Evolutionary conservation across 768 basidiomycete genomes (phyloP), one percentile per base, ranked within the genome.

Genomic region (Pleurotus eryngii): DNA sequence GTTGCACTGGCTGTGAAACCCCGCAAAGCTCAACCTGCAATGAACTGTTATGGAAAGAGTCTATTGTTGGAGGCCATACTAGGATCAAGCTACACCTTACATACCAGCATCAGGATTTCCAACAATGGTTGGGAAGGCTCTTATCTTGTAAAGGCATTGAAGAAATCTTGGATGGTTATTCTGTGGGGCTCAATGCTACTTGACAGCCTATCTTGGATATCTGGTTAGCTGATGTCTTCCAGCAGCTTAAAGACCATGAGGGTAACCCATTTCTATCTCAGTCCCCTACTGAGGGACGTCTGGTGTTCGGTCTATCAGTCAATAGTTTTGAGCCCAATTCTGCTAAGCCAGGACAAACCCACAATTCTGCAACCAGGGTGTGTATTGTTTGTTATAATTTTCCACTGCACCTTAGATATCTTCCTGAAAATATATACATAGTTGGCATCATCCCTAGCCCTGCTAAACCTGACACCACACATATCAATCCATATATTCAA

Each of bases 361-460:
- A 2, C 15, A 45, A 17, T n/a, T 56, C 55, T 2, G 11, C 17
- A 2, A 45, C 42, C 5, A 3, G 18, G n/a, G 37, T 56, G 2
- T n/a, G 14, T 2, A 46, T 56, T 17, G 24, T 42, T 22, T 48
- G 46, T 26, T 27, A 47, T 20, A 56, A 56, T 22, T 26, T 56
- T 27, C 55, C 55, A 2, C 9, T 4, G 6, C 12, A 17, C 26
- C 42, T 56, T 9, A 42, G 43, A 26, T 56, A 63, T 38, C 59
- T 61, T 4, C 60, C 58, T 0, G 66, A 77, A 22, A 75, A 81
- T 58, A 65, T 79, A 58, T 78, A 69, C 57, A 61, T 76, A 0
- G 68, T 66, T 0, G 74, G 68, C 0, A 55, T 76, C 37, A 72
- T 76, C 3, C 75, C 73, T 0, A 71, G 76, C 0, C 77, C 76